Conservation (phyloP, 257 asterid genomes). For the Nicotiana sylvestris region DNA sequence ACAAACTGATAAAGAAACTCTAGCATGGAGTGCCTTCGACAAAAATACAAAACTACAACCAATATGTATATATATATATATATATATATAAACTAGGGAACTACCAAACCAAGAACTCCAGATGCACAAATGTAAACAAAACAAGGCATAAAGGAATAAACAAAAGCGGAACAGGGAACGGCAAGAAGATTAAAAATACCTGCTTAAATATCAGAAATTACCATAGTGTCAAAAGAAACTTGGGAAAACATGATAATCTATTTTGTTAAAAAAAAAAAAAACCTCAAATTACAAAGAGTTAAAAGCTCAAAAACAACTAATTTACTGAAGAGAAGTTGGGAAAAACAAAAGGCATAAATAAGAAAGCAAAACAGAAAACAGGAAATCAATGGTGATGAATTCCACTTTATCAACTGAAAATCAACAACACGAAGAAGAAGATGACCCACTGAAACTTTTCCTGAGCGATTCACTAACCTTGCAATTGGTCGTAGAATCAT, state of each 20-base stretch:
- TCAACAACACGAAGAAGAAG: background rate
- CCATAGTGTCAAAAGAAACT: background rate
- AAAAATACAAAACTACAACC: background rate
- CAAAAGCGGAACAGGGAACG: background rate
- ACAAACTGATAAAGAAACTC: background rate
- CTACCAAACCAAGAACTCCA: background rate
- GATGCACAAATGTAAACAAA: background rate
- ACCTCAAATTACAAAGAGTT: background rate
- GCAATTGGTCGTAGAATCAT: background rate
- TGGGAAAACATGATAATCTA: background rate
- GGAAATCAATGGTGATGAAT: background rate
- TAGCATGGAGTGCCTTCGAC: background rate
- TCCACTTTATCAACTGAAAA: background rate
- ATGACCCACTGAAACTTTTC: background rate
- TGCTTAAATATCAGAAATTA: background rate
- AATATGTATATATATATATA: too few relatives aligned
- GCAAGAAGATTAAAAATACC: background rate
- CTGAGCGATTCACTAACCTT: background rate
- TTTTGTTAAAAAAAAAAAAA: background rate
- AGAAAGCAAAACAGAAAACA: background rate
- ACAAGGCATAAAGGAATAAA: background rate
- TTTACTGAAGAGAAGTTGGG: background rate
- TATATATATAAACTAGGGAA: background rate
- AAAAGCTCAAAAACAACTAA: background rate
- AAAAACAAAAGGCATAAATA: background rate